These are phyloP conservation scores for Thuidium tamariscinum DNA, from an alignment of 225 moss, liverwort and hornwort species.

Conservation along the genomic window DNA sequence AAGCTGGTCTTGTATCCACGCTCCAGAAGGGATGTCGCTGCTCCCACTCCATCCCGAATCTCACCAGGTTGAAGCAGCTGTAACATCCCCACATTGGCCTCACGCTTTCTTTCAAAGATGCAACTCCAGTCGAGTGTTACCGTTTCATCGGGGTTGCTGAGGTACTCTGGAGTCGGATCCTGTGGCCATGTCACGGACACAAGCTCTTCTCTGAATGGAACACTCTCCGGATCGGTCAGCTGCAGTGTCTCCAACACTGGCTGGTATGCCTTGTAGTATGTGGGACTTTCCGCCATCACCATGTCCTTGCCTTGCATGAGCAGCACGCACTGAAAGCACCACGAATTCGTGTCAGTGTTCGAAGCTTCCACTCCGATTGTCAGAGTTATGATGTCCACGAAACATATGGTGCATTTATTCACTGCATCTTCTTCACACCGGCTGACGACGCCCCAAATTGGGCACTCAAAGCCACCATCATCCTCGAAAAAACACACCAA, in stretches of 20 bases:
- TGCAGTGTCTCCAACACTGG: constrained; percentile 19
- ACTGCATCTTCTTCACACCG: constrained; percentile 11
- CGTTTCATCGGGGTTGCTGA: background rate
- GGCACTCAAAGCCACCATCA: constrained; percentile 11
- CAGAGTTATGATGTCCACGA: constrained; percentile 3
- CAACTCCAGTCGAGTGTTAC: constrained; percentile 26
- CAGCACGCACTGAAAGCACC: background rate
- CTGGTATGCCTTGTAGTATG: constrained; percentile 28
- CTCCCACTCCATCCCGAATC: constrained; percentile 12
- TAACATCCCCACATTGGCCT: background rate
- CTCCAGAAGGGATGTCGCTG: background rate
- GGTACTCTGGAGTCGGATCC: constrained; percentile 18
- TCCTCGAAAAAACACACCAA: constrained; percentile 28
- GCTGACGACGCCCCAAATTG: constrained; percentile 20
- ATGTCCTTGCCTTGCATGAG: constrained; percentile 13
- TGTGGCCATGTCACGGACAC: constrained; percentile 13
- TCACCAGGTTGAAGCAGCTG: background rate
- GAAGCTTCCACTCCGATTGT: background rate
- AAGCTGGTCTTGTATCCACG: constrained; percentile 19
- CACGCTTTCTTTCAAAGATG: background rate
- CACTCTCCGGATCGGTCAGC: background rate
- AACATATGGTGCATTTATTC: background rate
- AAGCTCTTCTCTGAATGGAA: constrained; percentile 23
- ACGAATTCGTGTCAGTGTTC: background rate
- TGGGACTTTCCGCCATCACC: constrained; percentile 40